A percentile compares a stretch with the other conserved stretches of the same genome.
Conservation (phyloP, 2,329 filamentous ascomycete genomes). For the Colletotrichum cereale region DNA sequence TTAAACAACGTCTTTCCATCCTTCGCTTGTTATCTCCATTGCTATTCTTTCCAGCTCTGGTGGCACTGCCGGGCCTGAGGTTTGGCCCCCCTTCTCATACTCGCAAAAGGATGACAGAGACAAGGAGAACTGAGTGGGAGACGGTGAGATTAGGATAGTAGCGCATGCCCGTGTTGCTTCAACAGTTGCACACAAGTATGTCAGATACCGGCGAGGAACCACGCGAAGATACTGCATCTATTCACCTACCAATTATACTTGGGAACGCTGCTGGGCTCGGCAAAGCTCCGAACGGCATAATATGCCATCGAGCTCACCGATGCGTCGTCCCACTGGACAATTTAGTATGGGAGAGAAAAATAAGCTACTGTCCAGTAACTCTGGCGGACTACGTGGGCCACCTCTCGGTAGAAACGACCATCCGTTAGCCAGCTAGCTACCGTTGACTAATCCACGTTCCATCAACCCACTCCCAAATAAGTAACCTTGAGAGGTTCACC, state of each 20-base stretch:
- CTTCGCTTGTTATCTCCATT: neutral
- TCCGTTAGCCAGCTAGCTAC: neutral
- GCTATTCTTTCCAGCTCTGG: neutral
- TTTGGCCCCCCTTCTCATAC: neutral
- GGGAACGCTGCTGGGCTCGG: neutral
- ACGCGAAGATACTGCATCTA: neutral
- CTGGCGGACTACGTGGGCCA: neutral
- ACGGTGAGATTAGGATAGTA: neutral
- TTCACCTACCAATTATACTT: neutral
- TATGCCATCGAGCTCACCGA: constrained; percentile 8
- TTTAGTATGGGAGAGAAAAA: neutral
- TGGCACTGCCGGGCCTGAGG: neutral
- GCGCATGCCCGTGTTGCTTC: neutral
- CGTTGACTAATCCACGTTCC: neutral
- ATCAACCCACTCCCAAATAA: neutral
- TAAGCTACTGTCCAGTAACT: neutral
- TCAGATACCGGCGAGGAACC: neutral
- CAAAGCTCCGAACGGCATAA: neutral
- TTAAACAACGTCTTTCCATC: too few relatives aligned
- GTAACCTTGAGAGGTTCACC: neutral
- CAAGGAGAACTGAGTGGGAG: neutral
- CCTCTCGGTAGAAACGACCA: neutral
- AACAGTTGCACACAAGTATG: neutral
- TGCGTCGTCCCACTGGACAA: neutral
- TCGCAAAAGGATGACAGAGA: neutral